These are phyloP conservation scores for Nemania sp. DNA, from an alignment of 2,329 filamentous ascomycete genomes.

Conservation along the genomic window DNA sequence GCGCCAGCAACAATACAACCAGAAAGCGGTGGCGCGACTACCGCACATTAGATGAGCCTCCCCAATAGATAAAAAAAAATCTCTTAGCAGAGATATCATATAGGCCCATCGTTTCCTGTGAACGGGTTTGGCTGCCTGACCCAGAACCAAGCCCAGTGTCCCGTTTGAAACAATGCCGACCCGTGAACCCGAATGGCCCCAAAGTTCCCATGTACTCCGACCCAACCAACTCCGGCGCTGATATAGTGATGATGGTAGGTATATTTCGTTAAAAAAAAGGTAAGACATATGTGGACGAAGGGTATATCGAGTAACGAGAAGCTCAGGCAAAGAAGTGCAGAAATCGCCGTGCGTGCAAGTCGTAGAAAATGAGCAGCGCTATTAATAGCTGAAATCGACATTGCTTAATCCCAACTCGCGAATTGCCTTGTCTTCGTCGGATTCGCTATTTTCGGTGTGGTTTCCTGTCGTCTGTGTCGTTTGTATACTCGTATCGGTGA, in stretches of 20 bases:
- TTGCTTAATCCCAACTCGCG: conserved; percentile 56
- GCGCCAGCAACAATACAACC: conserved; percentile 2
- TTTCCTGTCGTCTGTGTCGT: conserved; percentile 41
- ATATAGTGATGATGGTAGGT: conserved; percentile 35
- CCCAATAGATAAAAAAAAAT: conserved; percentile 3
- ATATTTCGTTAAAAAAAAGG: conserved; percentile 34
- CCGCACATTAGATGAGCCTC: neutral
- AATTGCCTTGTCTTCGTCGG: conserved; percentile 58
- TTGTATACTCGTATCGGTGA: conserved; percentile 43
- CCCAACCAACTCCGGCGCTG: conserved; percentile 40
- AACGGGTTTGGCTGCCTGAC: conserved; percentile 11
- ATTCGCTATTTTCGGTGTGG: conserved; percentile 40
- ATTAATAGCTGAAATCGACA: conserved; percentile 67
- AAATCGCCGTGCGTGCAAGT: conserved; percentile 8
- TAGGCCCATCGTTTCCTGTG: conserved; percentile 17
- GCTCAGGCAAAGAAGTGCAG: conserved; percentile 9
- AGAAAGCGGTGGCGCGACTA: conserved; percentile 9
- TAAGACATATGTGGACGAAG: conserved; percentile 29
- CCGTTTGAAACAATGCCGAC: conserved; percentile 17
- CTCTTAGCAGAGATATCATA: conserved; percentile 13
- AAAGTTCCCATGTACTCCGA: conserved; percentile 29
- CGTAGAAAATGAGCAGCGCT: conserved; percentile 8
- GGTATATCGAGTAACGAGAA: conserved; percentile 22
- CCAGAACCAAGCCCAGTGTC: conserved; percentile 24
- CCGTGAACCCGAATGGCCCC: conserved; percentile 17